Evolutionary conservation across 2,329 filamentous ascomycete genomes (phyloP), one percentile per base, ranked within the genome.

Genomic region (Raffaelea deltoideospora): DNA sequence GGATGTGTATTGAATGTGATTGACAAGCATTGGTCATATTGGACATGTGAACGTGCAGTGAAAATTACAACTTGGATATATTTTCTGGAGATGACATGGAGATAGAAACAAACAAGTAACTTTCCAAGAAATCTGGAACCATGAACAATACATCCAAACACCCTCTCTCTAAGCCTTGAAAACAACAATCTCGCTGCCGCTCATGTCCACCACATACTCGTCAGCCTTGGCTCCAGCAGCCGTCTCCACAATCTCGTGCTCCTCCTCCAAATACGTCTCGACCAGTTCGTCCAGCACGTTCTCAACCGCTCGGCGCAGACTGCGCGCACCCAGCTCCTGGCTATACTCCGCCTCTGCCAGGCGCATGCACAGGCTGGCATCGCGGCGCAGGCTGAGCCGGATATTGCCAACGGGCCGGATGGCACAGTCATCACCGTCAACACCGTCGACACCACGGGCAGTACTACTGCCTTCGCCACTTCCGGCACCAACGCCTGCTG

Each of bases 301-400:
- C 5, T 37, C 31, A 2, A 40, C 38, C 10, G 40, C 40, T 17
- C 40, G 37, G 32, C 21, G 30, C 15, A 42, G 35, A 18, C 40
- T 42, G 11, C 40, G 40, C 3, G 40, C 40, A 14, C 40, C 40
- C 0, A 42, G 35, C 24, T 39, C 37, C 27, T 38, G 32, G 19
- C 32, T 37, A 33, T 42, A 42, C 14, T 37, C 33, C 3, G 20
- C 29, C 21, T 27, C n/a, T 6, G 37, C 40, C 3, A 42, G 23
- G 5, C 15, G 19, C 9, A 5, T 14, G 20, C 40, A 42, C 22
- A 42, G 23, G 18, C 32, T 35, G 32, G 40, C 40, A 19, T 42
- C 40, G 14, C 22, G 37, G 4, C 22, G 35, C 21, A 40, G 8
- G n/a, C 11, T 31, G 22, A 40, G 35, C 11, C 28, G 11, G 14